Evolutionary conservation across 305 asterid genomes (phyloP), one percentile per base, ranked within the genome.

Genomic region (Ajuga reptans): DNA sequence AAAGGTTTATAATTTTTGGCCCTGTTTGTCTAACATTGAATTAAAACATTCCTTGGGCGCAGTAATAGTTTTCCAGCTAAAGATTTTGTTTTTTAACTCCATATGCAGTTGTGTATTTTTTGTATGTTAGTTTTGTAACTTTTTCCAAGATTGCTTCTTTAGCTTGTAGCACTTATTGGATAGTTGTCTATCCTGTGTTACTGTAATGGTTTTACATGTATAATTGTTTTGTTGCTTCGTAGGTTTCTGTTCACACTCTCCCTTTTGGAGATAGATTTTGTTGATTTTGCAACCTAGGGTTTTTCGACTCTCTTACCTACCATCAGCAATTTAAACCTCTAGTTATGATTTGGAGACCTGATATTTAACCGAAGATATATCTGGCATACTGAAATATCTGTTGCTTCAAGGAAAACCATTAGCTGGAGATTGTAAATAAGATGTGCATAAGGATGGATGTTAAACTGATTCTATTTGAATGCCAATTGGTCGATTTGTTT

Each of bases 101-200:
- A n/a, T n/a, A n/a, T n/a, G n/a, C n/a, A n/a, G n/a, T n/a, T n/a
- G n/a, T n/a, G n/a, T n/a, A n/a, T n/a, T n/a, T n/a, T n/a, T n/a
- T n/a, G n/a, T n/a, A n/a, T n/a, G n/a, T n/a, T n/a, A 21, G 27
- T 21, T 21, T 21, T 21, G 27, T 21, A 21, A 21, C 27, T 21
- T 21, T 66, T 64, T 7, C 51, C 16, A 21, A 15, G 47, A 60
- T 14, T 16, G 0, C 52, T n/a, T 51, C 31, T 11, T 56, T 67
- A 68, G 71, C 60, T 68, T 60, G 14, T 68, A 39, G 50, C 67
- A 42, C 33, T 10, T 12, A 47, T 29, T 62, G 41, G 15, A 55
- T 62, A 39, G 8, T 63, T 67, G 54, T 52, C 17, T 21, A 21
- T 21, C 2, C 27, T 2, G 27, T 21, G 27, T 21, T 21, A 21